Base-by-base conservation (phyloP, 2,329 filamentous ascomycete genomes). In the Epicoccum nigrum region DNA sequence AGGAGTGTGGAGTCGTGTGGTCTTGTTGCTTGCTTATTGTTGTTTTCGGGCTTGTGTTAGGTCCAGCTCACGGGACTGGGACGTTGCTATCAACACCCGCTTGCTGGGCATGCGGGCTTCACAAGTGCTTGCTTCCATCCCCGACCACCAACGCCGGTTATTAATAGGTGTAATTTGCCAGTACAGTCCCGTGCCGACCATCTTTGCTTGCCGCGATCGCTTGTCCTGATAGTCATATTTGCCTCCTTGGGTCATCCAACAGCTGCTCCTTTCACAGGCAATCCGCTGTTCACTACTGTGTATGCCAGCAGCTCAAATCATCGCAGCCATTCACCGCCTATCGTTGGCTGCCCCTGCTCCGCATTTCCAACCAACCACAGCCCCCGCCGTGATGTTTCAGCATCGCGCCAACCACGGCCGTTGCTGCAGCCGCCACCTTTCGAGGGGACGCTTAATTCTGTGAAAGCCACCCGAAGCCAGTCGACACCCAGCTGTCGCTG, bases 121-220 rank as follows among this genome's bases (percentile, higher is more conserved):
- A n/a, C 45, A 35, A 45, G 48, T 42, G 43, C 49, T 47, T 52
- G 43, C 49, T 44, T 52, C 33, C 43, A 47, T 52, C 39, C 49
- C 49, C 49, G 49, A 30, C 38, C 43, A 34, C 19, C 37, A 40
- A 38, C 27, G 32, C 49, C 49, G 49, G 39, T 45, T 54, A 54
- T 48, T 48, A 54, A 48, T 54, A 54, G 51, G 35, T n/a, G n/a
- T 31, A 37, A 33, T 25, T 19, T 21, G 12, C 43, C 32, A 41
- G n/a, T 39, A 25, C 44, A 40, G 30, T 16, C 45, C 40, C 51
- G 25, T 45, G 42, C 30, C n/a, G 5, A n/a, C 21, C 31, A 13
- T 15, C 25, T 30, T n/a, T 27, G 37, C 43, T 53, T 41, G 35
- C 51, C 40, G 35, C 44, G 19, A 43, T 49, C 33, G 39, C 49